Conservation (phyloP, 1,284 basidiomycete species). For the Cutaneotrichosporon cutaneum region DNA sequence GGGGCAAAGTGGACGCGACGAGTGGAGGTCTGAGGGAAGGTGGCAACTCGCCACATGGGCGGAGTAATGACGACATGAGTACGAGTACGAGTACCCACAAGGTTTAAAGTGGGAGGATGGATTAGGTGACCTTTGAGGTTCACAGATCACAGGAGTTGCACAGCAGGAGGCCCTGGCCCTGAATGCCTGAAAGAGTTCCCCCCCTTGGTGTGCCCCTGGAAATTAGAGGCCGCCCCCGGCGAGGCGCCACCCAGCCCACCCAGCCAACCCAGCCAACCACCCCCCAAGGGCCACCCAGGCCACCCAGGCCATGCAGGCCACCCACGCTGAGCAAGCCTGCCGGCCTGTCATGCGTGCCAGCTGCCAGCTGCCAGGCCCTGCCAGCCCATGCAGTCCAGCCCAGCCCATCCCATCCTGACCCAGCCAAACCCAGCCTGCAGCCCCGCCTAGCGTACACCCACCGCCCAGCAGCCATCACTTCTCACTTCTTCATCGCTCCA, state of each 20-base stretch:
- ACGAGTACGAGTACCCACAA: background rate
- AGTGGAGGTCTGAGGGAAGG: background rate
- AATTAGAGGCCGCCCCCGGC: background rate
- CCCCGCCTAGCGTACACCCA: too few species aligned
- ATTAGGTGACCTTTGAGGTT: background rate
- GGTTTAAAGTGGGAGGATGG: background rate
- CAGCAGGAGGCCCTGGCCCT: background rate
- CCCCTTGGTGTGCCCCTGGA: too few species aligned
- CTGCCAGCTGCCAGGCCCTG: too few species aligned
- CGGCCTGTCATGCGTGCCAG: too few species aligned
- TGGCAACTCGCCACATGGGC: constrained; percentile 13
- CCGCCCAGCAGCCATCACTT: constrained; percentile 2
- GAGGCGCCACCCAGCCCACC: background rate
- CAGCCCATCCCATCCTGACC: too few species aligned
- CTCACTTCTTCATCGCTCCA: constrained; percentile 5
- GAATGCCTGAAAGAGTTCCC: too few species aligned
- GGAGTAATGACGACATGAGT: constrained; percentile 6
- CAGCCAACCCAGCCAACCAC: background rate
- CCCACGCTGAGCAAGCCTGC: too few species aligned
- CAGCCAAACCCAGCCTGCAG: too few species aligned
- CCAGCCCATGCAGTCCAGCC: too few species aligned
- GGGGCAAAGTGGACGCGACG: background rate
- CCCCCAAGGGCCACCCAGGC: background rate
- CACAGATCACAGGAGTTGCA: background rate
- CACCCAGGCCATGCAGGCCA: too few species aligned